These are phyloP conservation scores for Casuarina glauca DNA, from an alignment of 306 rosid genomes.

Conservation along the genomic window DNA sequence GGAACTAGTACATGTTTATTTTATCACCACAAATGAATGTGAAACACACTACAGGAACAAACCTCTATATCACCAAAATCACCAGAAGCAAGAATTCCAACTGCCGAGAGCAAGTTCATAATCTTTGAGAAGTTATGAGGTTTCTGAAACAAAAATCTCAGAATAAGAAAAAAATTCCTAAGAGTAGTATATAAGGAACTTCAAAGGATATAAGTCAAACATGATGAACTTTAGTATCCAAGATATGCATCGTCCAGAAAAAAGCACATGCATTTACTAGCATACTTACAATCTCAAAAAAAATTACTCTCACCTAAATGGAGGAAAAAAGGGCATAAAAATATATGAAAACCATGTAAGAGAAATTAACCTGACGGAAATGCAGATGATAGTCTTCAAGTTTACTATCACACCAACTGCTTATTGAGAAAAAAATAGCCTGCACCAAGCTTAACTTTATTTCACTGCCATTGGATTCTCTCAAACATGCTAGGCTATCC, in stretches of 20 bases:
- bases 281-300: conserved; percentile 1
- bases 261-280: not conserved
- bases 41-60: conserved; percentile 20
- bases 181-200: not conserved
- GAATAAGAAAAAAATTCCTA: conserved; percentile 1
- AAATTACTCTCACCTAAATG: not conserved
- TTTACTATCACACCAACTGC: conserved; percentile 50
- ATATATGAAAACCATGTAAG: conserved; percentile 2
- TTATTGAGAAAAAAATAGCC: conserved; percentile 47
- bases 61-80: conserved; percentile 46
- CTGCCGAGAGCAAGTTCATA: conserved; percentile 42
- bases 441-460: conserved; percentile 43
- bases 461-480: conserved; percentile 31
- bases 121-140: conserved; percentile 42
- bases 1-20: not conserved
- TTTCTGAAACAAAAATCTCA: conserved; percentile 40
- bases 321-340: not conserved
- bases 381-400: conserved; percentile 58
- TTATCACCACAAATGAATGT: not conserved
- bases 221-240: not conserved
- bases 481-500: conserved; percentile 41
- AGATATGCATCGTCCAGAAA: not conserved
- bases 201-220: conserved; percentile 2
- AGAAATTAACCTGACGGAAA: conserved; percentile 44
- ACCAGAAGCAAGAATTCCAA: conserved; percentile 45